Evolutionary conservation across 768 basidiomycete genomes (phyloP), one percentile per base, ranked within the genome.

Genomic region (Neoboletus subvelutipes): DNA sequence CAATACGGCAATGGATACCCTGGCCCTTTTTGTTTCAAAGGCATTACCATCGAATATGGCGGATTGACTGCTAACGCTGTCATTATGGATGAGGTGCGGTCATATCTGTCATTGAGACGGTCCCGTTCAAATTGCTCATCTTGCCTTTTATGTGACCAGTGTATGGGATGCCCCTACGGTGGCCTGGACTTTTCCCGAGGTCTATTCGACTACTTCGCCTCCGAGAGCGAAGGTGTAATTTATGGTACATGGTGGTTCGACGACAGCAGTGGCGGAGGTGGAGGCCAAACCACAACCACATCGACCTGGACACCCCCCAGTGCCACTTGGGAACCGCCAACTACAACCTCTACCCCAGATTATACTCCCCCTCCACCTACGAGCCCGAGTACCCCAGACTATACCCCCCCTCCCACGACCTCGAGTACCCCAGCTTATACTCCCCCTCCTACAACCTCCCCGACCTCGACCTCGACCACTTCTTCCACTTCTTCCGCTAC

Each of bases 121-220:
- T 54, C 29, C 29, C 26, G n/a, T 52, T 52, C 55, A 26, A 55
- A 43, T 45, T 29, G 28, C 45, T 52, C 28, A 52, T 51, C 20
- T 34, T 50, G 1, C 18, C 18, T 54, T 28, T 12, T 15, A 0
- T 46, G 51, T 34, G 18, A 52, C 22, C 59, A 88, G 82, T 90
- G 89, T 67, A 82, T 83, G 45, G 81, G 79, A 20, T 92, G 90
- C 67, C 82, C 83, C 26, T 78, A 68, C 34, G 80, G 78, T 28
- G 89, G 82, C 41, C 79, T 92, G 28, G 91, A 93, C 73, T 75
- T 92, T 54, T 84, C 85, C 28, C 64, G 71, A 15, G 84, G 85
- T 51, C 78, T 92, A 46, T 92, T 93, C 73, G 55, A 71, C 29
- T 81, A 74, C 77, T 89, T 92, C 64, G 82, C 80, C 4, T 10